phyloP scores from a whole-genome alignment of 768 basidiomycete species.

The Termitomyces sp. region DNA sequence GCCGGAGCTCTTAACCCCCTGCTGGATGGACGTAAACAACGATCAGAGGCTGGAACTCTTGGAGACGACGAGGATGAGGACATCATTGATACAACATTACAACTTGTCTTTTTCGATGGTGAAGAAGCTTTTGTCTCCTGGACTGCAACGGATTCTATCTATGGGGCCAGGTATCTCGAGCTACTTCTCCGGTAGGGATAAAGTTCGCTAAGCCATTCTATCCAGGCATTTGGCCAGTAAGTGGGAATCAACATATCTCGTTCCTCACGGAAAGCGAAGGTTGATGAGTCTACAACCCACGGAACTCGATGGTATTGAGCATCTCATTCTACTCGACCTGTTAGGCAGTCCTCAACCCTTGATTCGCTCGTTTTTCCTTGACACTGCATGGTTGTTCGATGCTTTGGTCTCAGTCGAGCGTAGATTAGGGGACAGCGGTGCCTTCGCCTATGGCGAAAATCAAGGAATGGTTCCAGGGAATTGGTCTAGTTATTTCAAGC shows the following conservation, averaged over 20 bases:
- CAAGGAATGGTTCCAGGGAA: constrained; percentile 38
- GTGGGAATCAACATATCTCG: constrained; percentile 70
- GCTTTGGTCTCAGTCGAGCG: constrained; percentile 66
- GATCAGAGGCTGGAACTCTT: constrained; percentile 41
- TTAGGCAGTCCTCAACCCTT: constrained; percentile 72
- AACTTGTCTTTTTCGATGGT: constrained; percentile 94
- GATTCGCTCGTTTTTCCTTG: constrained; percentile 76
- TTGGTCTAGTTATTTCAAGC: constrained; percentile 64
- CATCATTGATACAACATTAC: constrained; percentile 76
- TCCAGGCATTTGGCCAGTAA: constrained; percentile 80
- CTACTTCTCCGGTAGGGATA: not conserved
- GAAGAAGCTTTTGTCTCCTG: constrained; percentile 94
- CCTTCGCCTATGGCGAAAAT: constrained; percentile 46
- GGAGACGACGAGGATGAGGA: constrained; percentile 62
- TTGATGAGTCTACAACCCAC: constrained; percentile 49
- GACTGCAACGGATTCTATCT: constrained; percentile 87
- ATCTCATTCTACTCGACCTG: constrained; percentile 89
- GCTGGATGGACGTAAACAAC: constrained; percentile 52
- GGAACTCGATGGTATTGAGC: constrained; percentile 76
- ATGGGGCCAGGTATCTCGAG: constrained; percentile 79
- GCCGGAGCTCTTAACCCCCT: constrained; percentile 79
- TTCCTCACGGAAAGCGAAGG: constrained; percentile 53
- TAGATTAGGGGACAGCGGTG: constrained; percentile 59
- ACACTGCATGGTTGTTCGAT: constrained; percentile 94
- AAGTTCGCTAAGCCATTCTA: not conserved